Conservation (phyloP, 805 yeast genomes). For the Maudiozyma pseudohumilis region DNA sequence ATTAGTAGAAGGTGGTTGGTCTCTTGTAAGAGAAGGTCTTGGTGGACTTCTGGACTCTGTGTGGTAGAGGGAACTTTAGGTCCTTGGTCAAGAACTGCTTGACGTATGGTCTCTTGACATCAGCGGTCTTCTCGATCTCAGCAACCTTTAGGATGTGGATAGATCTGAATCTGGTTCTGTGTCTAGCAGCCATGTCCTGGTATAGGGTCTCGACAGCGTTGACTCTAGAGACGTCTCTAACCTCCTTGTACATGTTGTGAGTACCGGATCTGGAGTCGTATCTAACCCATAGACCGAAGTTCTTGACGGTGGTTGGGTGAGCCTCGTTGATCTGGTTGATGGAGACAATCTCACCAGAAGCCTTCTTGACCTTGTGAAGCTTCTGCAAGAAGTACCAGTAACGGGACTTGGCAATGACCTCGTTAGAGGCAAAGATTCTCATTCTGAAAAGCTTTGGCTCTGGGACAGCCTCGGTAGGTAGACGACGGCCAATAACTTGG, state of each 20-base stretch:
- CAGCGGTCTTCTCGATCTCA: conserved; percentile 94
- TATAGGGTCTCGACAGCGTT: conserved; percentile 97
- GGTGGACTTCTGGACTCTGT: conserved; percentile 91
- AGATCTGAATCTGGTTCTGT: conserved; percentile 99
- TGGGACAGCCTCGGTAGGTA: conserved; percentile 97
- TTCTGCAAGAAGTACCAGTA: conserved; percentile 99
- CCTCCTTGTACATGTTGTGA: conserved; percentile 99
- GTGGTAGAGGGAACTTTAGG: conserved; percentile 99
- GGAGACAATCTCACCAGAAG: conserved; percentile 98
- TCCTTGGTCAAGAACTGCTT: conserved; percentile 92
- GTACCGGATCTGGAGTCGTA: conserved; percentile 99
- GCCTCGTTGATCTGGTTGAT: conserved; percentile 86
- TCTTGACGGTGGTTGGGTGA: conserved; percentile 98
- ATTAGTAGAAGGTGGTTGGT: conserved; percentile 96
- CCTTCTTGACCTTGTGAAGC: conserved; percentile 98
- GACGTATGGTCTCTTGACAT: conserved; percentile 98
- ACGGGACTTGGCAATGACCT: conserved; percentile 99
- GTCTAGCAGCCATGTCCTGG: conserved; percentile 99
- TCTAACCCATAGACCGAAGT: conserved; percentile 99
- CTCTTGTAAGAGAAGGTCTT: conserved; percentile 83
- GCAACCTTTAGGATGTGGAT: conserved; percentile 99
- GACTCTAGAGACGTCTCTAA: conserved; percentile 98
- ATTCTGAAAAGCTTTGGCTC: conserved; percentile 99
- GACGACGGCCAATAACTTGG: conserved; percentile 99
- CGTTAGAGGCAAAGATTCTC: conserved; percentile 99